A percentile compares a stretch with the other conserved stretches of the same genome.
phyloP scores from a whole-genome alignment of 2,329 filamentous ascomycete genomes.

The Fusarium longipes region DNA sequence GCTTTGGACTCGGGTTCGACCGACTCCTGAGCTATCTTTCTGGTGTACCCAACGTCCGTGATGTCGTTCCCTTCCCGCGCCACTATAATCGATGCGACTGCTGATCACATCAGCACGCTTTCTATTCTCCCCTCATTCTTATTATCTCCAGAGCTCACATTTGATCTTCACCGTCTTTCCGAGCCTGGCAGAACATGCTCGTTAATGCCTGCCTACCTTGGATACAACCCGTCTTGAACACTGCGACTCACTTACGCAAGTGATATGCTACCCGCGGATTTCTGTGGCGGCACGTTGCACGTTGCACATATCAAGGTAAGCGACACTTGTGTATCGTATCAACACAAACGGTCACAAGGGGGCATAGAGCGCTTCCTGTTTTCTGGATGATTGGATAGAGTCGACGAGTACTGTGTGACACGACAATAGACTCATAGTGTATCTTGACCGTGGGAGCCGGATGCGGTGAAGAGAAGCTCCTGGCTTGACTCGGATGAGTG shows the following conservation, averaged over 20 bases:
- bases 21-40: slow-evolving; percentile 85
- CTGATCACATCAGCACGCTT: slow-evolving; percentile 45
- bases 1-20: slow-evolving; percentile 92
- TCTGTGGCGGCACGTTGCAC: slow-evolving; percentile 39
- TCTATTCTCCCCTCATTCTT: slow-evolving; percentile 4
- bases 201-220: slow-evolving; percentile 48
- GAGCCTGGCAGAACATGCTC: slow-evolving; percentile 25
- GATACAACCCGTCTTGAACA: slow-evolving; percentile 23
- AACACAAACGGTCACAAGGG: slow-evolving; percentile 23
- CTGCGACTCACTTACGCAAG: slow-evolving; percentile 24
- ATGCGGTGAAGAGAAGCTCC: slow-evolving; percentile 37
- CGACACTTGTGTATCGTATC: slow-evolving; percentile 32
- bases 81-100: slow-evolving; percentile 74
- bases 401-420: slow-evolving; percentile 25
- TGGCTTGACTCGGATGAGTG: slow-evolving; percentile 22
- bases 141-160: not conserved
- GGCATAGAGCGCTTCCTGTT: slow-evolving; percentile 9
- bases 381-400: slow-evolving; percentile 20
- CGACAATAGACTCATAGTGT: slow-evolving; percentile 3
- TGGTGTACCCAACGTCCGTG: slow-evolving; percentile 83
- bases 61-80: slow-evolving; percentile 87
- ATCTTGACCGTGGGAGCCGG: not conserved
- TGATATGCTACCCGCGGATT: slow-evolving; percentile 40
- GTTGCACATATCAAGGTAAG: slow-evolving; percentile 41
- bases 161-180: slow-evolving; percentile 11